Percentiles rank a stretch among this genome's conserved stretches.
phyloP scores from a whole-genome alignment of 2,329 filamentous ascomycete genomes.

The Xylariaceae sp. region DNA sequence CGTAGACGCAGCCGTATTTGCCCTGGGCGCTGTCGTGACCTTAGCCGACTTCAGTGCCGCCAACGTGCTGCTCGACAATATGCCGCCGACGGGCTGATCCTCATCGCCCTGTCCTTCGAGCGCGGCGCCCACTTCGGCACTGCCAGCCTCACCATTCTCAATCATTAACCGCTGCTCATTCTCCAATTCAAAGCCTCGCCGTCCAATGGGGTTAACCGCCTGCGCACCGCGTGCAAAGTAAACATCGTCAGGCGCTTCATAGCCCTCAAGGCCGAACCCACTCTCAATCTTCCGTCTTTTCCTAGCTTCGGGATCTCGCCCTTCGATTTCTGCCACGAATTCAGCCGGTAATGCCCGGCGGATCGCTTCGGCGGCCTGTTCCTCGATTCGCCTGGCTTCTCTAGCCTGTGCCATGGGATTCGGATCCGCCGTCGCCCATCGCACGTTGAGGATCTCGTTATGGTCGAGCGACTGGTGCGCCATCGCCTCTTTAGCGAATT shows the following conservation, averaged over 20 bases:
- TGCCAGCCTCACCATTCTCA: slow-evolving; percentile 48
- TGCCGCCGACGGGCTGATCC: slow-evolving; percentile 53
- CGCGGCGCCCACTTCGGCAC: slow-evolving; percentile 36
- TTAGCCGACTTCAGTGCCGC: slow-evolving; percentile 63
- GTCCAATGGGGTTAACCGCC: slow-evolving; percentile 54
- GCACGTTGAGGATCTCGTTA: slow-evolving; percentile 86
- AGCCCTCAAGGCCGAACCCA: slow-evolving; percentile 80
- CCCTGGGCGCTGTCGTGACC: slow-evolving; percentile 49
- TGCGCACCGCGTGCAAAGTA: slow-evolving; percentile 80
- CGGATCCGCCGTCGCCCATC: slow-evolving; percentile 95
- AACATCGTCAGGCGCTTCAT: slow-evolving; percentile 89
- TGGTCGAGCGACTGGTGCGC: slow-evolving; percentile 89
- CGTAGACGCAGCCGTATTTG: slow-evolving; percentile 46
- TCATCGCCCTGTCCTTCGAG: slow-evolving; percentile 35
- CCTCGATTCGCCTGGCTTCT: slow-evolving; percentile 82
- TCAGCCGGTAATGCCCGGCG: slow-evolving; percentile 79
- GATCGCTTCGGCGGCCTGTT: slow-evolving; percentile 93
- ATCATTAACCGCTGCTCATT: slow-evolving; percentile 55
- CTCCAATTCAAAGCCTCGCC: slow-evolving; percentile 58
- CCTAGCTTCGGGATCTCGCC: slow-evolving; percentile 75
- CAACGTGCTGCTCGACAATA: slow-evolving; percentile 77
- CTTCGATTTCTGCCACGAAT: slow-evolving; percentile 91
- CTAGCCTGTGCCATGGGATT: slow-evolving; percentile 93
- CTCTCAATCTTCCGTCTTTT: slow-evolving; percentile 89
- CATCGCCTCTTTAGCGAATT: slow-evolving; percentile 95